These are phyloP conservation scores for Omphalotus olearius DNA, from an alignment of 1,284 basidiomycete species.

Conservation along the genomic window DNA sequence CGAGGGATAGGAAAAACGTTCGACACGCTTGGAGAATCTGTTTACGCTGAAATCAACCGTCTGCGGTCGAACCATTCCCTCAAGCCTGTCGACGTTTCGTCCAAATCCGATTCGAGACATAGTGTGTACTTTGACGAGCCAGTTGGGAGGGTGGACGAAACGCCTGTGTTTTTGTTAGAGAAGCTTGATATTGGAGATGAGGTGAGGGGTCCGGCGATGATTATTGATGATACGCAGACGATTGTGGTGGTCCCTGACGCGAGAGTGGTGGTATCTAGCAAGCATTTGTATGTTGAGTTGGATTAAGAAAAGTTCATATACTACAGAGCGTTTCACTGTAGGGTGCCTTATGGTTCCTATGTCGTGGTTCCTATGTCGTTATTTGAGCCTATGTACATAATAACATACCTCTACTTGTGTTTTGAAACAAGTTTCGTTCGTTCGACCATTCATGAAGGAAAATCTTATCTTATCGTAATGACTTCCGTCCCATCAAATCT, in stretches of 20 bases:
- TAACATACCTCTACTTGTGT: too few species aligned
- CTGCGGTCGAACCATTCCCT: constrained; percentile 31
- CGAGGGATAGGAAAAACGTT: constrained; percentile 89
- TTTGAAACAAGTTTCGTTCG: too few species aligned
- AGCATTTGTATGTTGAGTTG: constrained; percentile 42
- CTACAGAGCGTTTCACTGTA: too few species aligned
- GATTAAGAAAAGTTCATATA: too few species aligned
- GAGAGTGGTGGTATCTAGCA: constrained; percentile 60
- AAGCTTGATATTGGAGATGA: constrained; percentile 65
- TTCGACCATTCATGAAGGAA: too few species aligned
- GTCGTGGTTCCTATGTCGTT: too few species aligned
- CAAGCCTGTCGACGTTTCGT: constrained; percentile 31
- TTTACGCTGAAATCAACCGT: constrained; percentile 66
- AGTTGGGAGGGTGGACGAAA: constrained; percentile 67
- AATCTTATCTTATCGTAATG: too few species aligned
- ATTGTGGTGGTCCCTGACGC: constrained; percentile 77
- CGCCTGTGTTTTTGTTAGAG: constrained; percentile 76
- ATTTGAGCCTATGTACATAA: too few species aligned
- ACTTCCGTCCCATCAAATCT: too few species aligned
- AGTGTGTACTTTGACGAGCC: constrained; percentile 76
- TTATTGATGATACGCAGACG: constrained; percentile 92
- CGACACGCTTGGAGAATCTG: constrained; percentile 75
- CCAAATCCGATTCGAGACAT: constrained; percentile 47
- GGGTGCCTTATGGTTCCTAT: too few species aligned
- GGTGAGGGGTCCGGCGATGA: constrained; percentile 80